A percentile compares a stretch with the other conserved stretches of the same genome.
These are phyloP conservation scores for Punica granatum DNA, from an alignment of 345 rosid genomes.

Conservation along the genomic window DNA sequence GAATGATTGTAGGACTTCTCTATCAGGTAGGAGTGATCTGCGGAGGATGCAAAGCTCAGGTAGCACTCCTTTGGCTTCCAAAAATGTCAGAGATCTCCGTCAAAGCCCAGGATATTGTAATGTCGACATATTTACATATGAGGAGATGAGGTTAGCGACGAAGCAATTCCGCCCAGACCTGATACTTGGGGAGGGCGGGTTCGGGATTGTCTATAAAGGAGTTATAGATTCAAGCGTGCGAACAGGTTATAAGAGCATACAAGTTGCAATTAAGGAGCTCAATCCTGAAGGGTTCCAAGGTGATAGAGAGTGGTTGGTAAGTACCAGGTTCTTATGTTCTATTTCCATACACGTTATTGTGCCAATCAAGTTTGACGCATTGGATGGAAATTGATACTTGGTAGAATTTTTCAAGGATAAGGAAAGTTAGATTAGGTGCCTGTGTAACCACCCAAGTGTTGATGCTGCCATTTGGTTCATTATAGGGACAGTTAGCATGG, in stretches of 20 bases:
- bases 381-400: neutral
- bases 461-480: neutral
- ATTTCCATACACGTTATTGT: neutral
- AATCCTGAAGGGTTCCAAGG: slow-evolving; percentile 92
- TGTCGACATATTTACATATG: slow-evolving; percentile 76
- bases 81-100: slow-evolving; percentile 77
- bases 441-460: too few species aligned
- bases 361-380: neutral
- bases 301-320: slow-evolving; percentile 98
- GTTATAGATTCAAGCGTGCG: slow-evolving; percentile 58
- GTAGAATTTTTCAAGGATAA: neutral
- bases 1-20: neutral
- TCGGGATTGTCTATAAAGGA: slow-evolving; percentile 89
- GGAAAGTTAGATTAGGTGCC: neutral
- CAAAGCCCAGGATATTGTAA: slow-evolving; percentile 54
- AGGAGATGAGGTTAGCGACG: slow-evolving; percentile 77
- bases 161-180: slow-evolving; percentile 75
- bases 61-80: slow-evolving; percentile 27
- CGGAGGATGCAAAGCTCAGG: slow-evolving; percentile 12
- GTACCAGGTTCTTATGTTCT: slow-evolving; percentile 1
- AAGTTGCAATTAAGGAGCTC: slow-evolving; percentile 89
- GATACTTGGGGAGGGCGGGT: slow-evolving; percentile 94
- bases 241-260: slow-evolving; percentile 43
- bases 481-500: neutral
- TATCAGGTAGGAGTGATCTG: neutral